Percentiles rank a stretch among this genome's conserved stretches.
phyloP scores from a whole-genome alignment of 306 rosid species.

The Lotus japonicus region DNA sequence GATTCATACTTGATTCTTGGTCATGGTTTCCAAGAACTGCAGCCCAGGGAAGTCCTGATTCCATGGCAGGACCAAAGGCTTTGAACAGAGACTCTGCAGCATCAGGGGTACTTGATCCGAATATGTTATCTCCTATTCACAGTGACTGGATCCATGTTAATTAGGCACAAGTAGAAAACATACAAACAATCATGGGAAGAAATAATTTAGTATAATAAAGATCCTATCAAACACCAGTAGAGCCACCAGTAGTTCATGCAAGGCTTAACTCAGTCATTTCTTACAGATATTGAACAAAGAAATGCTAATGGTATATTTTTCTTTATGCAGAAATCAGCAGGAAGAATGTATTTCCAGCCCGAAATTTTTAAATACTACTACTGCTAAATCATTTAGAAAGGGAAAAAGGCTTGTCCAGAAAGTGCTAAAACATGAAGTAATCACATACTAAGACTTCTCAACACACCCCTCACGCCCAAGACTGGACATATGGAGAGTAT shows the following conservation, averaged over 20 bases:
- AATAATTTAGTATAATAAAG: background rate
- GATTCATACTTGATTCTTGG: slow-evolving; percentile 84
- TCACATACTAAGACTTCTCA: too few species aligned
- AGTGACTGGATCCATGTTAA: slow-evolving; percentile 28
- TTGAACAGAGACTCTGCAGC: slow-evolving; percentile 78
- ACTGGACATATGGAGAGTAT: too few species aligned
- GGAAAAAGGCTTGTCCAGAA: background rate
- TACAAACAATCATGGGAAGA: background rate
- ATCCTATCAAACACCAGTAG: background rate
- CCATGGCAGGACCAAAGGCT: slow-evolving; percentile 85
- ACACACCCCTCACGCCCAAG: too few species aligned
- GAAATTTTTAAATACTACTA: background rate
- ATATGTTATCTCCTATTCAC: slow-evolving; percentile 71
- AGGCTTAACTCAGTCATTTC: background rate
- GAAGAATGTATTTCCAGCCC: background rate
- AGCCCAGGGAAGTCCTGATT: slow-evolving; percentile 88
- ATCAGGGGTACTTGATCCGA: slow-evolving; percentile 70
- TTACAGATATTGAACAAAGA: background rate
- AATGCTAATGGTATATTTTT: background rate
- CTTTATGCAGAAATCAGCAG: background rate
- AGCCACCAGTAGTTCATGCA: background rate
- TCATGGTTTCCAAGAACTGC: slow-evolving; percentile 93
- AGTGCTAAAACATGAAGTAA: background rate
- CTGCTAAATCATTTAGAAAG: background rate
- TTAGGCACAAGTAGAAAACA: background rate